Conservation (phyloP, 2,329 filamentous ascomycete species). For the Penicillium rolfsii region DNA sequence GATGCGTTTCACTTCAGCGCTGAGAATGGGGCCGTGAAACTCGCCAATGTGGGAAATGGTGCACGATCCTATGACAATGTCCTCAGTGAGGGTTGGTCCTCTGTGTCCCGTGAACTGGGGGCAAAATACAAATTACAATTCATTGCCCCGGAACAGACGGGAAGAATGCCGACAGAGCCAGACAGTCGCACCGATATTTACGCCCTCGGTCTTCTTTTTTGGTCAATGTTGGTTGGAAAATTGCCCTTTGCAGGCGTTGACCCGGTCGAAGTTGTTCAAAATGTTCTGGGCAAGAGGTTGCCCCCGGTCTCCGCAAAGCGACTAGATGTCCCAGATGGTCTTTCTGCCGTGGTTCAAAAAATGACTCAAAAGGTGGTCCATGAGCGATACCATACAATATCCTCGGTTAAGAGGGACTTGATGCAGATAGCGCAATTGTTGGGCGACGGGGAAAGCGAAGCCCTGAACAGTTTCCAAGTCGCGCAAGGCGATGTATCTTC, state of each 20-base stretch:
- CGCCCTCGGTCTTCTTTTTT: constrained; percentile 85
- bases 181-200: constrained; percentile 94
- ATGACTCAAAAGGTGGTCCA: constrained; percentile 88
- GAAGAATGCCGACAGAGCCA: constrained; percentile 87
- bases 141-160: constrained; percentile 93
- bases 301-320: constrained; percentile 75
- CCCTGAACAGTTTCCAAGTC: constrained; percentile 73
- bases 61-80: constrained; percentile 88
- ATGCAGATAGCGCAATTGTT: constrained; percentile 73
- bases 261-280: constrained; percentile 89
- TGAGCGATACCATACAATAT: constrained; percentile 87
- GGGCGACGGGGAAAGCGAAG: constrained; percentile 71
- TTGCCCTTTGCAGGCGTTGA: constrained; percentile 78
- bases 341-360: constrained; percentile 83
- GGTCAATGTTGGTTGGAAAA: constrained; percentile 78
- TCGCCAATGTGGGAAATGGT: constrained; percentile 85
- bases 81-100: constrained; percentile 84
- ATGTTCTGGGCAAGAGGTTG: constrained; percentile 77
- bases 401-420: constrained; percentile 82
- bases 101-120: constrained; percentile 78
- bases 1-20: constrained; percentile 88
- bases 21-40: constrained; percentile 71
- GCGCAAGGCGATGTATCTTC: constrained; percentile 87
- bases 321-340: constrained; percentile 79
- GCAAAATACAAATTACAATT: constrained; percentile 88